Percentiles rank a stretch among this genome's conserved stretches.
Evolutionary conservation across 1,284 basidiomycete species (phyloP).

Genomic region (Wallemia ichthyophaga): DNA sequence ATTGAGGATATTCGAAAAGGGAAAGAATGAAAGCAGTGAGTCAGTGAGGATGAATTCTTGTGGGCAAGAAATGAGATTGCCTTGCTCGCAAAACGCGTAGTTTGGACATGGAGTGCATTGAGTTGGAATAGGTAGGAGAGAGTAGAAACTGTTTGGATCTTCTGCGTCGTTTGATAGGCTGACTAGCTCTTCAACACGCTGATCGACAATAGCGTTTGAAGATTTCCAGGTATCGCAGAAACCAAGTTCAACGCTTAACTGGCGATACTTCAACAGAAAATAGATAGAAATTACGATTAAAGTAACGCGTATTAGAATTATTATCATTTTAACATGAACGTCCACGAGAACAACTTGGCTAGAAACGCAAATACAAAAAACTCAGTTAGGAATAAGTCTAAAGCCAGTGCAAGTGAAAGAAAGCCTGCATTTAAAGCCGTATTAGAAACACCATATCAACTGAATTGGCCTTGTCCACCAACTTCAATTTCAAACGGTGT

Average conservation of each 20-base stretch:
- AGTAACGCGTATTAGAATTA: not conserved
- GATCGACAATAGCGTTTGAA: not conserved
- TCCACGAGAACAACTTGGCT: not conserved
- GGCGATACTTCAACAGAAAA: not conserved
- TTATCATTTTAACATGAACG: not conserved
- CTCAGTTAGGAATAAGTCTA: not conserved
- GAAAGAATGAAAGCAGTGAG: not conserved
- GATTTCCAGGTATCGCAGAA: not conserved
- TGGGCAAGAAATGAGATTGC: not conserved
- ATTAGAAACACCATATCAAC: not conserved
- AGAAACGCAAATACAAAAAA: not conserved
- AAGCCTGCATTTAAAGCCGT: not conserved
- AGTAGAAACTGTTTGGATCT: not conserved
- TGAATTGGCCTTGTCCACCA: not conserved
- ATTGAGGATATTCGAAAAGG: not conserved
- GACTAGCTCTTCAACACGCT: not conserved
- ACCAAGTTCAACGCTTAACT: not conserved
- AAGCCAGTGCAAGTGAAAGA: not conserved
- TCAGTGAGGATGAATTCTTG: not conserved
- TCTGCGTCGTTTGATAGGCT: not conserved
- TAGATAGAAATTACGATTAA: not conserved
- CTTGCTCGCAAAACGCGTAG: not conserved
- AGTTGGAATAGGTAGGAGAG: not conserved
- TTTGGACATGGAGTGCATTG: not conserved
- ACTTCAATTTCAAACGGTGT: not conserved